Conservation (phyloP, 768 basidiomycete genomes). For the Lactarius akahatsu region DNA sequence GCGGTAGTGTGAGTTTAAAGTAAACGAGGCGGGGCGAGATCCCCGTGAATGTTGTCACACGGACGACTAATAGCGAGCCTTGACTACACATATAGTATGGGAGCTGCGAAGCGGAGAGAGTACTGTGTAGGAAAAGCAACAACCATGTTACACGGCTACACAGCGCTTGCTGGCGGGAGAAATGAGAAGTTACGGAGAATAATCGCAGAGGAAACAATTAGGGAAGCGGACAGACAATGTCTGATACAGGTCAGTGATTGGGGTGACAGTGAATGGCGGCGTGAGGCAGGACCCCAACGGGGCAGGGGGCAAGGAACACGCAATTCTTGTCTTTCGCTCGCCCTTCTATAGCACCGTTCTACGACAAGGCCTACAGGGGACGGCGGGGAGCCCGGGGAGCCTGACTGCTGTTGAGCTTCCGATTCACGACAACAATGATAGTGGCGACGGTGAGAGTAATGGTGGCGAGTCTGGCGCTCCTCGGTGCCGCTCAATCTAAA, state of each 20-base stretch:
- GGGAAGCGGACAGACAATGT: background rate
- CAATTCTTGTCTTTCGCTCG: background rate
- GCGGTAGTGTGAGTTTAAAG: background rate
- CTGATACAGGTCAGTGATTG: background rate
- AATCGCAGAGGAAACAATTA: background rate
- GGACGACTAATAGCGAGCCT: background rate
- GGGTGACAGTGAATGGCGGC: background rate
- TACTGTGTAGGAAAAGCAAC: background rate
- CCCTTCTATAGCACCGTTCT: background rate
- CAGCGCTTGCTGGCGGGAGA: background rate
- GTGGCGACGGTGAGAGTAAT: background rate
- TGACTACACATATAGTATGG: background rate
- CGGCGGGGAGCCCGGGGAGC: background rate
- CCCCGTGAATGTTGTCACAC: background rate
- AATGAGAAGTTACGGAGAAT: background rate
- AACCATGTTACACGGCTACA: background rate
- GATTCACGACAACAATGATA: background rate
- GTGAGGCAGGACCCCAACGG: background rate
- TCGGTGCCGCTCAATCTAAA: constrained; percentile 1
- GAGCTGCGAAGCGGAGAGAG: background rate
- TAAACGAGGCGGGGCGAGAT: background rate
- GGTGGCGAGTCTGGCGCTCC: background rate
- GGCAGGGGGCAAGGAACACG: background rate
- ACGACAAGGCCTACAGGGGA: background rate
- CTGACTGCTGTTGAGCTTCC: background rate